Base-by-base conservation (phyloP, 164 flowering plant species). In the Nelumbo lutea region DNA sequence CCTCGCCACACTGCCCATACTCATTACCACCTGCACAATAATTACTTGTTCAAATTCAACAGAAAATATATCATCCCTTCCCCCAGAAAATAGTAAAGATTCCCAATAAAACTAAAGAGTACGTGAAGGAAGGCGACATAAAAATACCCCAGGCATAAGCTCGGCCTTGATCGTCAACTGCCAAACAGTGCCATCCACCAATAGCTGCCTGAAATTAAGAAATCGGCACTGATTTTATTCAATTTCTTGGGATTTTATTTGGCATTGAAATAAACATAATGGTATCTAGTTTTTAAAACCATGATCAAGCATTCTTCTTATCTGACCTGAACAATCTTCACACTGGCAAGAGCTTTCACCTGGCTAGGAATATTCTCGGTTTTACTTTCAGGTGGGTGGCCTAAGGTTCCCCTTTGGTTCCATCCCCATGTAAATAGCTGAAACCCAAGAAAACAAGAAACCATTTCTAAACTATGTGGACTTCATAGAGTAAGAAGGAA, bases 141-240 rank as follows among this genome's bases (percentile, higher is more conserved):
- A 46, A 27, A 53, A 70, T 82, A 96, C 99, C 99, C 99, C 99
- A 96, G 13, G 99, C 95, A 78, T 96, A 96, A 66, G 99, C 92
- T 14, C 82, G 85, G 77, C 99, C 98, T 80, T 86, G 88, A 82
- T 91, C 94, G 76, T 96, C 99, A 70, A 96, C 99, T 74, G 99
- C 99, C 85, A 96, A 85, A 84, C 99, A 96, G 72, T 96, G 99
- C 99, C 99, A 96, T 39, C 99, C 99, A 78, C 99, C 99, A 80
- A 96, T 96, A 51, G 99, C 99, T 4, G 99, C 99, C 99, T 96
- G 79, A 59, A 75, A 76, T 38, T 50, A 68, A 68, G 42, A 60
- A 39, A 62, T 15, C 51, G 14, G 3, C 27, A 27, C 27, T 27
- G 27, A 27, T 27, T 27, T 27, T 27, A 27, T 27, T 27, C 27